Percentiles rank a stretch among this genome's conserved stretches.
These are phyloP conservation scores for Xylariales sp. DNA, from an alignment of 2,329 filamentous ascomycete species.

Conservation along the genomic window DNA sequence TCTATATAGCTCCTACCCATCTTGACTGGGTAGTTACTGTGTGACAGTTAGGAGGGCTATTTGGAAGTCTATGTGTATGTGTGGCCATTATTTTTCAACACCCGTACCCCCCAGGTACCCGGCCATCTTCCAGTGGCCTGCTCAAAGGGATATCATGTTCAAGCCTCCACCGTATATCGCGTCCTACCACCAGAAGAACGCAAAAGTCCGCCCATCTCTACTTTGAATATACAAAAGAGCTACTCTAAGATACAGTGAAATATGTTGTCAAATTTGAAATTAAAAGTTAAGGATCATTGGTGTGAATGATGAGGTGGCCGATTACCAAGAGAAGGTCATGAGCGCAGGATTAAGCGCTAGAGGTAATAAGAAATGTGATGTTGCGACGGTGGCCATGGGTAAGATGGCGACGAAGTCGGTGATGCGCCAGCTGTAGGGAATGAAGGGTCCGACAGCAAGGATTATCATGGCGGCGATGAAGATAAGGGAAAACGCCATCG, in stretches of 20 bases:
- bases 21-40: no score
- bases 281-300: no score
- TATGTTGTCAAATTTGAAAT: not conserved
- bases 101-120: no score
- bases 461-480: constrained; percentile 60
- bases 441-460: constrained; percentile 57
- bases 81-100: no score
- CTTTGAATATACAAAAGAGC: not conserved
- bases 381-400: constrained; percentile 67
- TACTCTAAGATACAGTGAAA: not conserved
- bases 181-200: no score
- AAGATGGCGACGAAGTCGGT: constrained; percentile 71
- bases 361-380: constrained; percentile 66
- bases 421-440: constrained; percentile 63
- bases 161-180: no score
- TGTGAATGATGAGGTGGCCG: no score
- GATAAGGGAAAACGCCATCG: constrained; percentile 56
- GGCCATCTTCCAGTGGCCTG: no score
- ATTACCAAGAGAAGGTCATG: constrained; percentile 76
- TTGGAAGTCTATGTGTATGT: no score
- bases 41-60: no score
- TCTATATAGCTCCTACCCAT: no score
- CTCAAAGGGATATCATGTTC: not conserved
- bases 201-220: no score
- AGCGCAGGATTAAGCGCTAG: constrained; percentile 72